Evolutionary conservation across 2,329 filamentous ascomycete genomes (phyloP).

Genomic region (Colletotrichum sidae): DNA sequence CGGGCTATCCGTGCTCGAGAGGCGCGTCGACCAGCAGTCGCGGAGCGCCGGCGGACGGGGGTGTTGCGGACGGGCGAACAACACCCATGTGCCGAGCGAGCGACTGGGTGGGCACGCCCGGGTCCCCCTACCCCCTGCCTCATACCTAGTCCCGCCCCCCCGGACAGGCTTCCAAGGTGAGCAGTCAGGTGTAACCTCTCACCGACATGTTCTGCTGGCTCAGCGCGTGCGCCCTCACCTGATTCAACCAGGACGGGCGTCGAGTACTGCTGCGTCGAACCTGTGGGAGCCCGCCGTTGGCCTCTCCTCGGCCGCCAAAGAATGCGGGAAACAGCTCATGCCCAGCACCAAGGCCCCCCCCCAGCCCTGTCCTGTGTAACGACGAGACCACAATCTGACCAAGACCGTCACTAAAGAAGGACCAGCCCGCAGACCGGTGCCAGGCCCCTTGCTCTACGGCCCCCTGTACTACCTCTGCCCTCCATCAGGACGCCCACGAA

Average conservation of each 20-base stretch:
- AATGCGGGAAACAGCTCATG: not conserved
- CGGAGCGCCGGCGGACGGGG: too few relatives aligned
- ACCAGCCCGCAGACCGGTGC: conserved; percentile 24
- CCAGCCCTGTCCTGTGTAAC: conserved; percentile 19
- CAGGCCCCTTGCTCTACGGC: conserved; percentile 25
- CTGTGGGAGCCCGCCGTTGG: conserved; percentile 1
- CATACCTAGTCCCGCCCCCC: conserved; percentile 12
- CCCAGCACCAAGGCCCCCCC: not conserved
- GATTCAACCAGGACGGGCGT: not conserved
- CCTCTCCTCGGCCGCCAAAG: conserved; percentile 1
- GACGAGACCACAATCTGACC: conserved; percentile 22
- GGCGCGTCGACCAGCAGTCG: too few relatives aligned
- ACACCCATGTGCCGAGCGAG: too few relatives aligned
- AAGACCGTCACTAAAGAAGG: conserved; percentile 30
- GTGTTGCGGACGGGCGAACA: too few relatives aligned
- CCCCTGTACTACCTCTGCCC: conserved; percentile 35
- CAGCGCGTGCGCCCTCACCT: conserved; percentile 8
- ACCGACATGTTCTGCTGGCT: conserved; percentile 26
- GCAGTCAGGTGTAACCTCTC: conserved; percentile 36
- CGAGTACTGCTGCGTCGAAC: not conserved
- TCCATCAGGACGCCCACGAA: conserved; percentile 28
- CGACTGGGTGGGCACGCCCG: not conserved
- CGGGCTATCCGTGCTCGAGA: not conserved
- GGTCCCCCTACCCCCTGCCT: not conserved
- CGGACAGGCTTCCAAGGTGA: conserved; percentile 25